Base-by-base conservation (phyloP, 441 rosid species). In the Lepidium campestre region DNA sequence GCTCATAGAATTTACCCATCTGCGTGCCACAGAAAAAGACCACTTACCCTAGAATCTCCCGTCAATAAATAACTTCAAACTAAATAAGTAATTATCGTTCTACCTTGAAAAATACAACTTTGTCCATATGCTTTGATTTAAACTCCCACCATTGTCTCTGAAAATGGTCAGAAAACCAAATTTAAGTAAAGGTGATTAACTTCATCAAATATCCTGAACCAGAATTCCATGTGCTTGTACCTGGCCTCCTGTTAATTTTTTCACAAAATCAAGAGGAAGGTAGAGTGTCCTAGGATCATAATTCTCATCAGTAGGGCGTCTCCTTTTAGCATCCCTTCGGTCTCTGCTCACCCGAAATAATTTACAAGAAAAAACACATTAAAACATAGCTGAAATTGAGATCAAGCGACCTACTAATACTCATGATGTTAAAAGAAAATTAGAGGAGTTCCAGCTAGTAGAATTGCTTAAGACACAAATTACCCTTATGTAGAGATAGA, bases 111-210 rank as follows among this genome's bases (percentile, higher is more conserved):
- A 95, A 95, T 41, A 90, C 68, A 77, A 95, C 97, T 79, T 95
- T 95, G 85, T 95, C 99, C 98, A 95, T 95, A 75, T 95, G 93
- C 73, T 90, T 87, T 58, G 99, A 87, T 83, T 95, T 95, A 71
- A 92, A 92, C 71, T 92, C 99, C 99, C 99, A 95, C 99, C 99
- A 95, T 87, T 95, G 98, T 79, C 87, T 88, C 98, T 95, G 88
- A 45, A 70, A 55, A 76, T n/a, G 44, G 62, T 40, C 75, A 72
- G 15, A 46, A 27, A 27, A 61, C 44, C 45, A 58, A 45, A 52
- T 22, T 29, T 29, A 34, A 63, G 41, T 49, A 42, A 76, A 74
- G 62, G 29, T 37, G 56, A 44, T 25, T 67, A 56, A 31, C 50
- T 57, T 46, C 66, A 49, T 17, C 4, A 49, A 34, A 23, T 23